Evolutionary conservation across 768 basidiomycete species (phyloP), one percentile per base, ranked within the genome.

Genomic region (Mycena sanguinolenta): DNA sequence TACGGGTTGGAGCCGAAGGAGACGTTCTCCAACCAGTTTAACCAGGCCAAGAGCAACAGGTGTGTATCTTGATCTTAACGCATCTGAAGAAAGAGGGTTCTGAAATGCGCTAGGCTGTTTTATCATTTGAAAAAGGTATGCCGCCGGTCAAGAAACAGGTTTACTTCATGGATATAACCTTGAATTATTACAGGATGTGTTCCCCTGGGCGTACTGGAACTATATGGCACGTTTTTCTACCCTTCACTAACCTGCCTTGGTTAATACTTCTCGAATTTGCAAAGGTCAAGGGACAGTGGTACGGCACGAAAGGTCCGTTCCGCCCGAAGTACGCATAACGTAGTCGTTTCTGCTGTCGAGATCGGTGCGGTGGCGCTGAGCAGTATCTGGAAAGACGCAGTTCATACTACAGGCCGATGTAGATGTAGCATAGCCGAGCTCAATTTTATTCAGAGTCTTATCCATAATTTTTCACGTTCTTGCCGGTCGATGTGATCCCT

Each of bases 1-100:
- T 99, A 98, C 79, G 96, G 95, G 19, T 82, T 92, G 1, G 88
- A 91, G 76, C 94, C 96, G 1, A 91, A 95, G 74, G 97, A 99
- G 82, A 88, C 94, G 0, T 99, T 99, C 76, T 81, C 87, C 19
- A 76, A 80, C 3, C 82, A 87, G 74, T 81, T 95, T 36, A 90
- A 97, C 77, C 96, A 98, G 81, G 79, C 84, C n/a, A 89, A 87
- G 68, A 92, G 91, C 42, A 87, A 91, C 75, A 86, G 91, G 95
- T 93, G 70, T 69, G 86, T 81, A 7, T 32, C 38, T 16, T 10
- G 32, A 34, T 5, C 30, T 34, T 23, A 32, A 14, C 23, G 8
- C 27, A 25, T 14, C 30, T 38, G 21, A 9, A 27, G 55, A 32
- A 13, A 25, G 49, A 17, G 27, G 23, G 7, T 66, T 58, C 42